Base-by-base conservation (phyloP, 306 rosid species). In the Pyrus pyrifolia region DNA sequence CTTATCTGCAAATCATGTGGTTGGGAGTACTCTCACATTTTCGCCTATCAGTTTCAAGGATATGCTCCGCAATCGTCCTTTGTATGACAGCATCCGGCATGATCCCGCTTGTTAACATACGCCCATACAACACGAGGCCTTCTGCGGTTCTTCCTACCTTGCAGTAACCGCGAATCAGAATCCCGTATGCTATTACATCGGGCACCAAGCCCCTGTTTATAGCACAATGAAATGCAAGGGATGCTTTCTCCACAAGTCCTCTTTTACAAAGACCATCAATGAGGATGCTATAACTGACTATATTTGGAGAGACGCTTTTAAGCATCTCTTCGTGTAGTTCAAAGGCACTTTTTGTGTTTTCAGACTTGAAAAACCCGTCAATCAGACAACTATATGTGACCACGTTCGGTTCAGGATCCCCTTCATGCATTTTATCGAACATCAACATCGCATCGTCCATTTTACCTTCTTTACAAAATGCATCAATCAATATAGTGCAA, bases 211-310 rank as follows among this genome's bases (percentile, higher is more conserved):
- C 23, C 78, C 80, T 79, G 59, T 79, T 38, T 30, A 70, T 65
- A 64, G 83, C 86, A 57, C 80, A 74, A 55, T 38, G 82, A 79
- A 83, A 83, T 11, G 80, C 86, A 70, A 74, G 52, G 6, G 69
- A 57, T 69, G 83, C 83, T 79, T 71, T 70, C 31, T 79, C 83
- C 59, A 71, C 6, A 14, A 69, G 78, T 45, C 77, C 86, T 46
- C 83, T 82, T 79, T 79, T 82, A 67, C 86, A 82, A 27, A 78
- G 78, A 73, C 86, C 86, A 11, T 82, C 86, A 59, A 83, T 70
- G 67, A 78, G 83, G 68, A 78, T 70, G 71, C 83, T 78, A 42
- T 78, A 82, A 70, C 85, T 82, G 35, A 82, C 67, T 52, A 78
- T 67, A 75, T 78, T 82, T 4, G 85, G 85, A 68, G 85, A 73